Evolutionary conservation across 164 flowering plant genomes (phyloP), one percentile per base, ranked within the genome.

Genomic region (Annona squamosa): DNA sequence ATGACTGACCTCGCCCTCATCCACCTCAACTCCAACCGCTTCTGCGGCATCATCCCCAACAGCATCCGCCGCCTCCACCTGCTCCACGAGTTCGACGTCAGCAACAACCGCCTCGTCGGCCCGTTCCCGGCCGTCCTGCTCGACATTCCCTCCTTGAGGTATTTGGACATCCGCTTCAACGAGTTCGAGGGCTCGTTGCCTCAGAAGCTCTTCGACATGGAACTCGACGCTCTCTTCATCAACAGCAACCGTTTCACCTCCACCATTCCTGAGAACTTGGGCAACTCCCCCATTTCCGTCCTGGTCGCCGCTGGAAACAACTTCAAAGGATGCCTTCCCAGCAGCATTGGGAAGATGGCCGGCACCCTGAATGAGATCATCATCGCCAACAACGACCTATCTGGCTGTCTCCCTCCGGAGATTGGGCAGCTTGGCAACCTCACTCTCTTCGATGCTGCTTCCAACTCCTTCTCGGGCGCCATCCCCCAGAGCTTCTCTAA

Each of bases 101-200:
- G 86, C 65, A 83, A 87, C 81, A 88, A 88, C 75, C 77, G 90
- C 37, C 83, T 87, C 26, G 89, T 83, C 0, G 91, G 91, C 0
- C 75, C 78, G 26, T 87, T 87, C 71, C 91, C 91, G 1, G 2
- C 4, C 3, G 84, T 81, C 4, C 84, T 88, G 6, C 71, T 88
- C 10, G 4, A 57, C 52, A 48, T 88, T 3, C 88, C 90, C 0
- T 1, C 47, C 7, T 81, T 88, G 48, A 86, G 80, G 72, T 87
- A 82, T 75, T 73, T 88, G 70, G 92, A 88, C 74, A 75, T 88
- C 44, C 72, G 90, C 57, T 87, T 67, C 77, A 87, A 87, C 42
- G 78, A 84, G 3, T 87, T 87, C 45, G 88, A 87, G 37, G 88
- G 90, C 4, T 16, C 70, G 2, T 52, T 87, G 52, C 90, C 90